phyloP scores from a whole-genome alignment of 2,329 filamentous ascomycete species.

The Ophiostoma himal-ulmi region DNA sequence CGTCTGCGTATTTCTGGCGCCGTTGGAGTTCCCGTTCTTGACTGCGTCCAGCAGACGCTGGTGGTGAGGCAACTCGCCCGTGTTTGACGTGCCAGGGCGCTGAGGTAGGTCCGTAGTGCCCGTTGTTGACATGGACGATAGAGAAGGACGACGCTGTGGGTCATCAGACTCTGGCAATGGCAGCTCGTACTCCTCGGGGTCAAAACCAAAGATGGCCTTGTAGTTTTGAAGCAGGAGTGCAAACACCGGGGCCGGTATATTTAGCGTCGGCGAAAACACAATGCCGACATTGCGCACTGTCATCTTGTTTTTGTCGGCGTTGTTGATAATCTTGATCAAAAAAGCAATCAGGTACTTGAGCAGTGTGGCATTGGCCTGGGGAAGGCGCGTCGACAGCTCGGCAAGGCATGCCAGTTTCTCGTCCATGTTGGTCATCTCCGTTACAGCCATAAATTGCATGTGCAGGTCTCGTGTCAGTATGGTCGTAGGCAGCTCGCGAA shows the following conservation, averaged over 20 bases:
- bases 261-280: slow-evolving; percentile 93
- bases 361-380: slow-evolving; percentile 71
- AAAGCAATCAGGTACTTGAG: slow-evolving; percentile 82
- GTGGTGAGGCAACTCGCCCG: slow-evolving; percentile 47
- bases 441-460: slow-evolving; percentile 76
- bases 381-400: slow-evolving; percentile 72
- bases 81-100: slow-evolving; percentile 47
- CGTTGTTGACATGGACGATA: slow-evolving; percentile 25
- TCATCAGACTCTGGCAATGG: slow-evolving; percentile 40
- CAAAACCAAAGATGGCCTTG: slow-evolving; percentile 71
- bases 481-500: slow-evolving; percentile 84
- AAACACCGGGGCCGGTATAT: slow-evolving; percentile 92
- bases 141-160: slow-evolving; percentile 26
- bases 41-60: slow-evolving; percentile 44
- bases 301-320: slow-evolving; percentile 92
- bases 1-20: slow-evolving; percentile 43
- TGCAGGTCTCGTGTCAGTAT: slow-evolving; percentile 89
- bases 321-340: slow-evolving; percentile 86
- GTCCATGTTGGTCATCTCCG: slow-evolving; percentile 66
- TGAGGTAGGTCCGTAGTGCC: slow-evolving; percentile 30
- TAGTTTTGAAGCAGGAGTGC: slow-evolving; percentile 91
- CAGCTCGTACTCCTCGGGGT: slow-evolving; percentile 59
- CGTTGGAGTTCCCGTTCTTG: slow-evolving; percentile 28
- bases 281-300: slow-evolving; percentile 95
- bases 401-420: slow-evolving; percentile 75